phyloP scores from a whole-genome alignment of 495 filamentous ascomycete species.

The Hypomontagnella monticulosa region DNA sequence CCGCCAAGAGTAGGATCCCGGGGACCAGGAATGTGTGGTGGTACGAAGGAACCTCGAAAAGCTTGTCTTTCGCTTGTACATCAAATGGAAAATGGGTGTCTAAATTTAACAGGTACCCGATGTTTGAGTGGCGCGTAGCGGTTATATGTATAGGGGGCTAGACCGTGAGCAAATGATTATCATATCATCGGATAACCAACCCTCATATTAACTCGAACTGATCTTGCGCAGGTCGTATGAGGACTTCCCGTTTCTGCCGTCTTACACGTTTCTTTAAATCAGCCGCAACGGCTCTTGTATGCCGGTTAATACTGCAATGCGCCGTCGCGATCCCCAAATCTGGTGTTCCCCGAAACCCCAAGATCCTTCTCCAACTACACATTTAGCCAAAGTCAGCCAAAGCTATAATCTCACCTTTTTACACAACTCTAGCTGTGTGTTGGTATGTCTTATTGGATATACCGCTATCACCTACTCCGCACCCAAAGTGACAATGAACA shows the following conservation, averaged over 20 bases:
- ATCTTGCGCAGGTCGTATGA: conserved; percentile 15
- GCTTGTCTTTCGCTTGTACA: too few species aligned
- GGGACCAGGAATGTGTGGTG: too few species aligned
- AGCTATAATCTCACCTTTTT: conserved; percentile 5
- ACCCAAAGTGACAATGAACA: conserved; percentile 15
- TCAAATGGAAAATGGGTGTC: too few species aligned
- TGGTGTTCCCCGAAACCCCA: conserved; percentile 2
- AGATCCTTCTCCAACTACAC: conserved; percentile 35
- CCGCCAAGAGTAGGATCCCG: background rate
- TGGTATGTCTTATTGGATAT: conserved; percentile 1
- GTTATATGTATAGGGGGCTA: too few species aligned
- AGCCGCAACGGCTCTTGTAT: conserved; percentile 34
- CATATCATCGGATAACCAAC: background rate
- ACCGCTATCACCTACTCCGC: conserved; percentile 25
- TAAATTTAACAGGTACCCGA: too few species aligned
- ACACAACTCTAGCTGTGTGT: background rate
- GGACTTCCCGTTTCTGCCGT: background rate
- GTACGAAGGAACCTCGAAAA: too few species aligned
- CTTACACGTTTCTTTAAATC: conserved; percentile 14
- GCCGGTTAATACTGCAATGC: conserved; percentile 32
- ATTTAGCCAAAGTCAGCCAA: conserved; percentile 40
- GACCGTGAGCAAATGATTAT: too few species aligned
- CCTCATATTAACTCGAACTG: background rate
- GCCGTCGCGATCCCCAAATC: conserved; percentile 5
- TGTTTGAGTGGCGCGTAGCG: too few species aligned